Conservation (phyloP, 2,329 filamentous ascomycete species). For the Botrytis deweyae region DNA sequence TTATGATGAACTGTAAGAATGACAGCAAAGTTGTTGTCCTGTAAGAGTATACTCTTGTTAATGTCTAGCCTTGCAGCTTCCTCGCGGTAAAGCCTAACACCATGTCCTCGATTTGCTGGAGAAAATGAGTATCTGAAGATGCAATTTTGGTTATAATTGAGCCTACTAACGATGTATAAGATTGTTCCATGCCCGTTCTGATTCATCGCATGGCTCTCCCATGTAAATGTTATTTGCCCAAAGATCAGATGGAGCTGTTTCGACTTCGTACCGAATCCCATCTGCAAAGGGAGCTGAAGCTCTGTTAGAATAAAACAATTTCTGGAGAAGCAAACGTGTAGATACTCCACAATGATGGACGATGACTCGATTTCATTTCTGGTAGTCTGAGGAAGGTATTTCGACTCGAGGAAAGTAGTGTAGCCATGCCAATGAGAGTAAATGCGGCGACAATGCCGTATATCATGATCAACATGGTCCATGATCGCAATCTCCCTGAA, state of each 20-base stretch:
- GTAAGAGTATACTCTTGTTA: constrained; percentile 16
- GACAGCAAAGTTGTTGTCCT: constrained; percentile 14
- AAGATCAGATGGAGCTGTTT: constrained; percentile 2
- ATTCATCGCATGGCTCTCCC: constrained; percentile 18
- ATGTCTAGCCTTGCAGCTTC: constrained; percentile 15
- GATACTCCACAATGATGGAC: constrained; percentile 13
- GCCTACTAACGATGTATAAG: constrained; percentile 15
- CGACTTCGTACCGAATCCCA: background rate
- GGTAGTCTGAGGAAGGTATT: background rate
- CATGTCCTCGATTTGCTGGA: constrained; percentile 12
- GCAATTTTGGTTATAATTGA: fast-evolving
- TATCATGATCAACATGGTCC: background rate
- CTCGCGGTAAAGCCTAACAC: constrained; percentile 11
- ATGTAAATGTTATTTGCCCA: constrained; percentile 10
- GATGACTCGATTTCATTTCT: background rate
- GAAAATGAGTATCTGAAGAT: background rate
- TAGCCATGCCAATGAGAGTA: constrained; percentile 10
- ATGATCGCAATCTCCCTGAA: background rate
- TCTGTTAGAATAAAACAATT: background rate
- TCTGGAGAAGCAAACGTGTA: background rate
- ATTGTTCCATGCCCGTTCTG: constrained; percentile 17
- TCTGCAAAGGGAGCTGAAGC: constrained; percentile 6
- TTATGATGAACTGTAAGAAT: constrained; percentile 19
- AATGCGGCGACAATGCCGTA: background rate
- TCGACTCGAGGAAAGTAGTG: constrained; percentile 7